phyloP scores from a whole-genome alignment of 1,284 basidiomycete genomes.

The Golubevia sp. region DNA sequence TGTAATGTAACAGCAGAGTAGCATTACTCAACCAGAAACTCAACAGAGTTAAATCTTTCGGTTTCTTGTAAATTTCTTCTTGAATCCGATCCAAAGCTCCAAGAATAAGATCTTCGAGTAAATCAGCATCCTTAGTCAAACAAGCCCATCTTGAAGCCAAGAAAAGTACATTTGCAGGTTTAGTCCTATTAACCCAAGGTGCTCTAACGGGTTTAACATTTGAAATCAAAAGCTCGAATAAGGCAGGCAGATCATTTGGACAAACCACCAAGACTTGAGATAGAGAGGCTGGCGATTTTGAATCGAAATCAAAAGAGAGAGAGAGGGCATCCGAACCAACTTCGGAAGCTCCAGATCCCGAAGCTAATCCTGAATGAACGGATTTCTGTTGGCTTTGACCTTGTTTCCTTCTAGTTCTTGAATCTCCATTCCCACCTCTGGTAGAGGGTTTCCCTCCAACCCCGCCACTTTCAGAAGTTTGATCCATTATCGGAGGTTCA shows the following conservation, averaged over 20 bases:
- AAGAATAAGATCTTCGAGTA: constrained; percentile 86
- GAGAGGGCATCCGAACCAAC: constrained; percentile 39
- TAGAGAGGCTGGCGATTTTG: constrained; percentile 13
- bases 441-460: background rate
- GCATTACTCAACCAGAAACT: constrained; percentile 95
- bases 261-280: constrained; percentile 57
- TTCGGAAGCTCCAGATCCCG: constrained; percentile 45
- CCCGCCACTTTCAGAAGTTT: background rate
- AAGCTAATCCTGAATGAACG: constrained; percentile 21
- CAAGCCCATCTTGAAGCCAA: constrained; percentile 45
- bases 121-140: constrained; percentile 28
- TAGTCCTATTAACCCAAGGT: constrained; percentile 37
- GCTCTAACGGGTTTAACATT: constrained; percentile 39
- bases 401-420: background rate
- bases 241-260: constrained; percentile 25
- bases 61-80: constrained; percentile 73
- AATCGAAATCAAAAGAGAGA: constrained; percentile 38
- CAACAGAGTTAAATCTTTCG: constrained; percentile 80
- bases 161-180: constrained; percentile 50
- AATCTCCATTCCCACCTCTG: background rate
- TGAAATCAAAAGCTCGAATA: constrained; percentile 41
- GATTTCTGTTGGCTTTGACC: constrained; percentile 17
- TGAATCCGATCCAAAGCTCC: constrained; percentile 90
- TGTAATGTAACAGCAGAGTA: constrained; percentile 84
- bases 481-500: constrained; percentile 9